Percentiles rank a stretch among this genome's conserved stretches.
phyloP scores from a whole-genome alignment of 2,329 filamentous ascomycete genomes.

The Ceratocystis albifundus region DNA sequence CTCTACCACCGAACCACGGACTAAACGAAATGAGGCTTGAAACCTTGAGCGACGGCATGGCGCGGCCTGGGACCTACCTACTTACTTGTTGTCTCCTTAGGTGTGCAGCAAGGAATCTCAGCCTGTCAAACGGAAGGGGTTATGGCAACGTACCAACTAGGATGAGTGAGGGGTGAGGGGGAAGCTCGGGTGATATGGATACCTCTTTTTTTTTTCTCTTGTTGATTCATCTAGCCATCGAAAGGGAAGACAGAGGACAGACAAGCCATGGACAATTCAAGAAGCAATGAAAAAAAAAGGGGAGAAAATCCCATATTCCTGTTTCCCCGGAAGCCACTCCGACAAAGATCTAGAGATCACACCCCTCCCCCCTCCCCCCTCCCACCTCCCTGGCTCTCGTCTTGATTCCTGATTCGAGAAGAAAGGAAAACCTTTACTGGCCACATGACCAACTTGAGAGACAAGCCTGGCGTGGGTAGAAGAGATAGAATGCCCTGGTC shows the following conservation, averaged over 20 bases:
- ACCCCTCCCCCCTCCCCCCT: neutral
- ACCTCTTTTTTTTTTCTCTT: neutral
- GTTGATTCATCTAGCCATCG: neutral
- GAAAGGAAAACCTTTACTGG: constrained; percentile 20
- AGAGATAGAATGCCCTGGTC: constrained; percentile 12
- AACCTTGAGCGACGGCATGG: constrained; percentile 6
- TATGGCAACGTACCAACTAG: neutral
- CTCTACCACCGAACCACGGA: constrained; percentile 4
- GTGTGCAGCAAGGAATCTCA: constrained; percentile 10
- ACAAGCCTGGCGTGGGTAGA: constrained; percentile 11
- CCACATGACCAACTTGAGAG: constrained; percentile 22
- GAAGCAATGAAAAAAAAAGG: neutral
- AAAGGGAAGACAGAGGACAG: neutral
- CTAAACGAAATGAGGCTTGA: constrained; percentile 12
- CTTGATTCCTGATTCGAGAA: constrained; percentile 7
- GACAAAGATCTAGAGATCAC: neutral
- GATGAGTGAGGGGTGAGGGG: neutral
- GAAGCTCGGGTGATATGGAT: neutral
- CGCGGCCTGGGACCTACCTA: constrained; percentile 1
- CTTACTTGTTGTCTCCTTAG: constrained; percentile 16
- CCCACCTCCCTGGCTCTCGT: neutral
- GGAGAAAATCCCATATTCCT: neutral
- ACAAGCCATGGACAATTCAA: neutral
- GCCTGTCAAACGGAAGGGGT: neutral
- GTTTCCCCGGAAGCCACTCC: neutral